Evolutionary conservation across 768 basidiomycete species (phyloP).

Genomic region (Gyrodon lividus): DNA sequence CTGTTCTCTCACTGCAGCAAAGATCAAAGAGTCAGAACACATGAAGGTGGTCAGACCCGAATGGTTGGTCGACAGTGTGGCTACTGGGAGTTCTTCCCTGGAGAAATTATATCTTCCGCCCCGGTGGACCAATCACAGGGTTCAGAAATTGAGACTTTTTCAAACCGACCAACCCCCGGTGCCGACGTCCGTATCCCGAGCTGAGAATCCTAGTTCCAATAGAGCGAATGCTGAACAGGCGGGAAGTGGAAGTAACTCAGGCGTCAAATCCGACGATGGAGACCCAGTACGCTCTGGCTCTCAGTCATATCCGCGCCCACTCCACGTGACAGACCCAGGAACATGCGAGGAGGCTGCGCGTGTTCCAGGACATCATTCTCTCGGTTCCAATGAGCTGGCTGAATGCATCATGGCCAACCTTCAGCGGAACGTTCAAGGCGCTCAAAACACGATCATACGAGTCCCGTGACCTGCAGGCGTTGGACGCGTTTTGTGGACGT

Average conservation of each 20-base stretch:
- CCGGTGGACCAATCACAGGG: constrained; percentile 51
- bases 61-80: constrained; percentile 85
- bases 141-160: constrained; percentile 17
- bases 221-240: background rate
- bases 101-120: constrained; percentile 66
- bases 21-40: constrained; percentile 81
- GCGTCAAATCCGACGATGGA: background rate
- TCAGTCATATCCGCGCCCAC: constrained; percentile 19
- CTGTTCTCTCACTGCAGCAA: constrained; percentile 84
- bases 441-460: no score
- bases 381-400: constrained; percentile 69
- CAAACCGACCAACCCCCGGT: constrained; percentile 7
- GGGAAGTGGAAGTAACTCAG: constrained; percentile 4
- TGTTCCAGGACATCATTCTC: constrained; percentile 64
- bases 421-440: no score
- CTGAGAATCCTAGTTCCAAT: background rate
- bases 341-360: constrained; percentile 43
- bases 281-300: constrained; percentile 1
- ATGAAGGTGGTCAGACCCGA: constrained; percentile 89
- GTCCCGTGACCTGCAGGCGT: no score
- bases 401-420: constrained; percentile 79
- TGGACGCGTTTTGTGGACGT: no score
- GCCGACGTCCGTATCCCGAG: background rate
- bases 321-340: constrained; percentile 43
- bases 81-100: constrained; percentile 75